These are phyloP conservation scores for Sclerotinia borealis DNA, from an alignment of 2,329 filamentous ascomycete genomes.

Conservation along the genomic window DNA sequence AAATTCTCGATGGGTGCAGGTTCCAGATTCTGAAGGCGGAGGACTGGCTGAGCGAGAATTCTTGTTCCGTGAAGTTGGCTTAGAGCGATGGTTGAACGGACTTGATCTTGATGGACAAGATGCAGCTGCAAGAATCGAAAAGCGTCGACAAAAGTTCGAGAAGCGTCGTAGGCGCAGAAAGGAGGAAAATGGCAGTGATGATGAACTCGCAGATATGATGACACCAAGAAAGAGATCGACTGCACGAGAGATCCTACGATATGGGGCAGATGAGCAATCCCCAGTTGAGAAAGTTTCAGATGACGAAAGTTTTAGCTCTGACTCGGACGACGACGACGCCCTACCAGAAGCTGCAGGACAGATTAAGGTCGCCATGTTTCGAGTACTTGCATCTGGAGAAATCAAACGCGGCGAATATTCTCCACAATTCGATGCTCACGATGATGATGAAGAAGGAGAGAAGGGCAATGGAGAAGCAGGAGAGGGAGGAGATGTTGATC, in stretches of 20 bases:
- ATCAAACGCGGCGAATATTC: slow-evolving; percentile 98
- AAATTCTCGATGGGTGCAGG: slow-evolving; percentile 94
- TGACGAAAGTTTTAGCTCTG: slow-evolving; percentile 63
- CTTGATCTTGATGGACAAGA: slow-evolving; percentile 92
- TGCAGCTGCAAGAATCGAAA: slow-evolving; percentile 82
- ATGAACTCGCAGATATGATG: slow-evolving; percentile 39
- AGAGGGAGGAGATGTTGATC: slow-evolving; percentile 80
- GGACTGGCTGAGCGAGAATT: slow-evolving; percentile 95
- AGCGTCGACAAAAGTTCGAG: slow-evolving; percentile 74
- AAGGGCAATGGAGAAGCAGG: slow-evolving; percentile 44
- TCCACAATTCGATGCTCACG: slow-evolving; percentile 93
- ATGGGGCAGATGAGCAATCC: slow-evolving; percentile 69
- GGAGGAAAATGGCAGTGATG: slow-evolving; percentile 41
- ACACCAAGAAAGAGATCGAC: slow-evolving; percentile 23
- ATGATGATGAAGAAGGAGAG: slow-evolving; percentile 61
- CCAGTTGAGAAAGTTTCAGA: slow-evolving; percentile 64
- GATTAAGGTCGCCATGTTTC: slow-evolving; percentile 96
- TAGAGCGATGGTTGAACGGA: slow-evolving; percentile 95
- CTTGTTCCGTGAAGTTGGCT: slow-evolving; percentile 89
- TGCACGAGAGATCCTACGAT: slow-evolving; percentile 60
- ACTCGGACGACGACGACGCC: slow-evolving; percentile 69
- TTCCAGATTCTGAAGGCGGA: slow-evolving; percentile 84
- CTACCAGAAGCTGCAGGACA: slow-evolving; percentile 92
- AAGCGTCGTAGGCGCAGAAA: slow-evolving; percentile 60
- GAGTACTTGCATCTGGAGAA: slow-evolving; percentile 89